phyloP scores from a whole-genome alignment of 129 eudicot genomes.

The Chrysanthemum lavandulifolium region DNA sequence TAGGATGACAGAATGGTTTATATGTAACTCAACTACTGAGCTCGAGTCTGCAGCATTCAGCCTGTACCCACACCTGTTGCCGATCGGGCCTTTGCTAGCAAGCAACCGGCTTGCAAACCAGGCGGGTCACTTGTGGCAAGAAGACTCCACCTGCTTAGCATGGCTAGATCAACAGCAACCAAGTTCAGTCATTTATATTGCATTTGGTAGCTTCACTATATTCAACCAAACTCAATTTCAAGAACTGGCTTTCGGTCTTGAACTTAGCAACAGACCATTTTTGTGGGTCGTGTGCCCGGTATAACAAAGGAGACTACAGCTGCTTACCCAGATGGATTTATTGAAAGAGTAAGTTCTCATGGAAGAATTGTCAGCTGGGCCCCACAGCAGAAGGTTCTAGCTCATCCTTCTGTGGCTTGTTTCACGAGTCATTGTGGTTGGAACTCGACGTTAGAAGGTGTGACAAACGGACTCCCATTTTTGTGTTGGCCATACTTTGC shows the following conservation, averaged over 20 bases:
- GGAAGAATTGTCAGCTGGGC: slow-evolving; percentile 63
- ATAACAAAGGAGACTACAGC: slow-evolving; percentile 17
- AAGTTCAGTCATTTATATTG: slow-evolving; percentile 46
- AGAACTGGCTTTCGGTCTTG: slow-evolving; percentile 67
- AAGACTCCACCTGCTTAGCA: slow-evolving; percentile 47
- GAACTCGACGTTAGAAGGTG: slow-evolving; percentile 70
- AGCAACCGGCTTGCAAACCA: slow-evolving; percentile 43
- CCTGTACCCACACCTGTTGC: slow-evolving; percentile 28
- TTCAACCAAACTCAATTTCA: slow-evolving; percentile 44
- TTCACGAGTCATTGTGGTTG: slow-evolving; percentile 75
- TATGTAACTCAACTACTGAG: slow-evolving; percentile 51
- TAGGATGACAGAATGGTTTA: slow-evolving; percentile 25
- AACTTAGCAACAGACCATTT: slow-evolving; percentile 44
- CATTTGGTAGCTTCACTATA: slow-evolving; percentile 67
- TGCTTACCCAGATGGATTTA: slow-evolving; percentile 38
- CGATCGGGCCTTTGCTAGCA: slow-evolving; percentile 56
- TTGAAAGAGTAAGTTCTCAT: slow-evolving; percentile 35
- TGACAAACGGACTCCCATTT: slow-evolving; percentile 65
- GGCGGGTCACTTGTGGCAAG: slow-evolving; percentile 50
- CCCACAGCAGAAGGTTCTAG: slow-evolving; percentile 56
- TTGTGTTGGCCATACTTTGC: slow-evolving; percentile 82
- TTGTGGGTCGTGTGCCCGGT: slow-evolving; percentile 60
- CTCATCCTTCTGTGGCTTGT: slow-evolving; percentile 64
- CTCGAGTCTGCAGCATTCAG: slow-evolving; percentile 42
- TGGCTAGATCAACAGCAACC: slow-evolving; percentile 58